Percentiles rank a stretch among this genome's conserved stretches.
phyloP scores from a whole-genome alignment of 225 moss, liverwort and hornwort species.

The Bryum argenteum region DNA sequence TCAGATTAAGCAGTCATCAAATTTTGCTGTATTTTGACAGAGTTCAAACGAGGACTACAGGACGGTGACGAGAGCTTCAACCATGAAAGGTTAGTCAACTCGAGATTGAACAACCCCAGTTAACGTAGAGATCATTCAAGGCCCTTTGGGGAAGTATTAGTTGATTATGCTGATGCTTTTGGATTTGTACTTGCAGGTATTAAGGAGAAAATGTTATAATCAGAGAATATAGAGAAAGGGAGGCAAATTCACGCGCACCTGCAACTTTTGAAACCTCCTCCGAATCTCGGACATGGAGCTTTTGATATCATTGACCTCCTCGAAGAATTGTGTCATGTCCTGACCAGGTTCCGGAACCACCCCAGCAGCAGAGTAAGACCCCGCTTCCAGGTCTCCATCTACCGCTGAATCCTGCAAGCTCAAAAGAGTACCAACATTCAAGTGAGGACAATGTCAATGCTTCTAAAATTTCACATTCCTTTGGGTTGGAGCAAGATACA shows the following conservation, averaged over 20 bases:
- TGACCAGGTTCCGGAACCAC: constrained; percentile 15
- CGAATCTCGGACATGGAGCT: constrained; percentile 16
- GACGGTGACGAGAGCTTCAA: constrained; percentile 25
- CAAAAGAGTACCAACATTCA: no score
- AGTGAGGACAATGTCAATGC: neutral
- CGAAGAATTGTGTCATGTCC: constrained; percentile 20
- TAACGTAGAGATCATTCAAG: neutral
- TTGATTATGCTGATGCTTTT: neutral
- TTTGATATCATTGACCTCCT: constrained; percentile 32
- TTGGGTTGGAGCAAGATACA: neutral
- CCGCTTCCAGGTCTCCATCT: constrained; percentile 19
- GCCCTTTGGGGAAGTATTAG: neutral
- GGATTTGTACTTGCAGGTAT: no score
- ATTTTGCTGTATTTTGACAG: constrained; percentile 9
- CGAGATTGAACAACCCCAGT: neutral
- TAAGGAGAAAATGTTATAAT: no score
- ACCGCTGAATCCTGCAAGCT: constrained; percentile 10
- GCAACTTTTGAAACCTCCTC: constrained; percentile 23
- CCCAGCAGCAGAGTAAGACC: neutral
- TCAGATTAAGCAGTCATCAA: neutral
- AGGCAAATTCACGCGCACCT: neutral
- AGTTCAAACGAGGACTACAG: constrained; percentile 21
- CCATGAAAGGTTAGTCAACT: constrained; percentile 13
- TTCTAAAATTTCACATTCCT: neutral
- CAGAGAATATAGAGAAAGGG: no score